Evolutionary conservation across 148 eudicot genomes (phyloP).

Genomic region (Cornus kousa): DNA sequence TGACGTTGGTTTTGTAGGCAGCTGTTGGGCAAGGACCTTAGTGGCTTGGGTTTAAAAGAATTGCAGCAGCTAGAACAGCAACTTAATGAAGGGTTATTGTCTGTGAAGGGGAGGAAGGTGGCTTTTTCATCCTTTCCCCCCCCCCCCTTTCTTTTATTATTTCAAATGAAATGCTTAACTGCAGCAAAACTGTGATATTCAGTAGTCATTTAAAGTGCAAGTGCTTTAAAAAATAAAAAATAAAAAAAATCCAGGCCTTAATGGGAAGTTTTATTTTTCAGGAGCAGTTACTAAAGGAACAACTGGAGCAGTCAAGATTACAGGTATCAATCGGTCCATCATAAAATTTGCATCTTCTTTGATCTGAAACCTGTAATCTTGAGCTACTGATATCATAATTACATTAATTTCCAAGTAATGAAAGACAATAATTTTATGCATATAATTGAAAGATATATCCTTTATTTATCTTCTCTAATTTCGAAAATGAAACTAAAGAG

Average conservation of each 20-base stretch:
- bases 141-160: neutral
- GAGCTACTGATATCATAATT: neutral
- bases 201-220: neutral
- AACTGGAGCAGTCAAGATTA: slow-evolving; percentile 49
- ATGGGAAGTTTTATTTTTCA: slow-evolving; percentile 20
- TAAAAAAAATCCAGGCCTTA: neutral
- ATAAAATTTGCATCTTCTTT: neutral
- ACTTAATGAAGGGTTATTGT: slow-evolving; percentile 53
- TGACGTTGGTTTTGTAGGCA: slow-evolving; percentile 39
- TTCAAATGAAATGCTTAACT: neutral
- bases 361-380: neutral
- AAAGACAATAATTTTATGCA: neutral
- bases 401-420: neutral
- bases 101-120: slow-evolving; percentile 76
- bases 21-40: slow-evolving; percentile 65
- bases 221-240: neutral
- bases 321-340: slow-evolving; percentile 32
- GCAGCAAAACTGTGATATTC: neutral
- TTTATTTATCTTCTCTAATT: neutral
- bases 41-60: slow-evolving; percentile 50
- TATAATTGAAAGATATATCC: neutral
- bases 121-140: neutral
- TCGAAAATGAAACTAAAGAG: too few relatives aligned
- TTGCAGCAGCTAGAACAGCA: slow-evolving; percentile 64
- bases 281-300: slow-evolving; percentile 64